Conservation (phyloP, 2,329 filamentous ascomycete genomes). For the Pseudodiploospora longispora region DNA sequence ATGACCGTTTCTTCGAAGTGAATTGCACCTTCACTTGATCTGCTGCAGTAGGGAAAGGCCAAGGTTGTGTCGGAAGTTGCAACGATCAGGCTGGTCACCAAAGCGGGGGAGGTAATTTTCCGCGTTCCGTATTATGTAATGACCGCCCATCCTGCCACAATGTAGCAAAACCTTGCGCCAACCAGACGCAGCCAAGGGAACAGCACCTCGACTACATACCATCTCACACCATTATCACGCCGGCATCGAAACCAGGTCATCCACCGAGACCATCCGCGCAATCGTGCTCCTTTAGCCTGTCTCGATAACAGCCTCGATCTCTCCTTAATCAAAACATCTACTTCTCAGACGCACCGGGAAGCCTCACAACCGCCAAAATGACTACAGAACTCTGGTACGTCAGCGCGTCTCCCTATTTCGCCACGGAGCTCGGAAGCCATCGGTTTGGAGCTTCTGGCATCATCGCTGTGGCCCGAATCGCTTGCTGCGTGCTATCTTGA, state of each 20-base stretch:
- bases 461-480: slow-evolving; percentile 3
- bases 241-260: slow-evolving; percentile 2
- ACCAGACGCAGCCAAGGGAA: slow-evolving; percentile 8
- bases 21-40: too few relatives aligned
- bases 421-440: slow-evolving; percentile 8
- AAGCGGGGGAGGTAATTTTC: slow-evolving; percentile 9
- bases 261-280: slow-evolving; percentile 2
- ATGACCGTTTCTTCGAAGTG: too few relatives aligned
- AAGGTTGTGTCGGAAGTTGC: too few relatives aligned
- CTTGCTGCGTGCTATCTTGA: background rate
- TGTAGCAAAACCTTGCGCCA: slow-evolving; percentile 9
- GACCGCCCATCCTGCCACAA: slow-evolving; percentile 1
- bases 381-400: slow-evolving; percentile 11
- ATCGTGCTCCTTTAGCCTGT: slow-evolving; percentile 4
- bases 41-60: too few relatives aligned
- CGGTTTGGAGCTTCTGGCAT: slow-evolving; percentile 6
- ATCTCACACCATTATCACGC: slow-evolving; percentile 2
- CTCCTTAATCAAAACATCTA: background rate
- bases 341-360: slow-evolving; percentile 1
- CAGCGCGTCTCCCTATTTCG: slow-evolving; percentile 7
- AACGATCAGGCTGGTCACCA: too few relatives aligned
- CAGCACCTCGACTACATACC: slow-evolving; percentile 9
- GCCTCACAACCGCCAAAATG: slow-evolving; percentile 6
- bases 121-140: slow-evolving; percentile 10
- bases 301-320: background rate